Base-by-base conservation (phyloP, 148 eudicot species). In the Cornus florida region DNA sequence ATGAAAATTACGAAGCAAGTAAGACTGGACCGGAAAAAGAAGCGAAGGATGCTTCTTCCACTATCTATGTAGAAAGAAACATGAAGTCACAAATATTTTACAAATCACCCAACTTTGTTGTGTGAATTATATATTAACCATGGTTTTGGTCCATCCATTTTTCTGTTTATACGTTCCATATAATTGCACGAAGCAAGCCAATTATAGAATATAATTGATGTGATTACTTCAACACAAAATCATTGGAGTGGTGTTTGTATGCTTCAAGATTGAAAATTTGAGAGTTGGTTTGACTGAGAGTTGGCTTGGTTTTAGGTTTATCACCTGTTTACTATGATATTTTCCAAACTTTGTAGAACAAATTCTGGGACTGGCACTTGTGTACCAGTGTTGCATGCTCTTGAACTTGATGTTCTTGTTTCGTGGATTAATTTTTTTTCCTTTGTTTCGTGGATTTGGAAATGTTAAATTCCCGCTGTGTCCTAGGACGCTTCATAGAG, bases 1-100 rank as follows among this genome's bases (percentile, higher is more conserved):
- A 95, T 95, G 99, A 95, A 88, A 88, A 76, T 95, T 62, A 81
- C 97, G 69, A 95, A 95, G 92, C 92, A 93, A 92, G 83, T 93
- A 79, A 91, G 94, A 84, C 75, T 89, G 88, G 91, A 93, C 56
- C 87, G 94, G 83, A 95, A 95, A 90, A 95, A 89, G 92, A 90
- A 93, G 83, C 91, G 98, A 76, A 95, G 99, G 86, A 95, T 95
- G 99, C 98, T 95, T 87, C 95, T 95, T 70, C 99, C 99, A 14
- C 80, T 95, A 71, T 95, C 99, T 31, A 95, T 95, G 98, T 95
- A 88, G 75, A 35, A 38, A 24, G 62, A 13, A 13, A 5, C 38
- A 67, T 33, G 17, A 43, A 75, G 38, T 71, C 7, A 65, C 65
- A 28, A 70, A 65, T 28, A n/a, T 64, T 33, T 33, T 62, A 60